Base-by-base conservation (phyloP, 2,329 filamentous ascomycete genomes). In the Capronia americana region DNA sequence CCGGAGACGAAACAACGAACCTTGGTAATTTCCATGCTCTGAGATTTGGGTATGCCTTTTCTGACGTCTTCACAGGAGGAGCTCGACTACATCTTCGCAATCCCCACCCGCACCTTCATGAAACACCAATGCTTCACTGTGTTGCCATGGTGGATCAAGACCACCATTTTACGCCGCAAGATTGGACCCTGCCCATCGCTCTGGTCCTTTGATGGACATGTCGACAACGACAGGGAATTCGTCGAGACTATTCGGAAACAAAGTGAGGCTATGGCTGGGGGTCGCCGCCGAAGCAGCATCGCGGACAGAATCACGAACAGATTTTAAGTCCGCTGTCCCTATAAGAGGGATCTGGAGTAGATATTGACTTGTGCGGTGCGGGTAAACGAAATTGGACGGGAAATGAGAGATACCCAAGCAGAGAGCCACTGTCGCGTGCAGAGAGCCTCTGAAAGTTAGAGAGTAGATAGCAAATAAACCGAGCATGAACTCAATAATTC, bases 131-230 rank as follows among this genome's bases (percentile, higher is more conserved):
- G 84, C 5, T 82, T 78, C 57, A 81, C 83, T 66, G 81, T 81
- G 3, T 72, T 88, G 50, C 87, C 87, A 0, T 88, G 83, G 82
- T 88, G 84, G 82, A 77, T 86, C 72, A 86, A 83, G 75, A 79
- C 84, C 20, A 87, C 84, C 76, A 75, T 89, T 20, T 73, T 88
- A 11, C 77, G 81, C 63, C 79, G 80, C 67, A 84, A 84, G 69
- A 73, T 77, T 56, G 78, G 82, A 0, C 75, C 76, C 46, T 80
- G 84, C 53, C 79, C 81, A 65, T 80, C 82, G 20, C 76, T 87
- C 54, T 86, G 86, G 70, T 77, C 77, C 1, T 79, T 81, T 64
- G 79, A 81, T 44, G 71, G 71, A 7, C 70, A 73, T 44, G 66
- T 71, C 23, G 68, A 70, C 30, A 69, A 71, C 38, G 71, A 72